Evolutionary conservation across 345 rosid genomes (phyloP), one percentile per base, ranked within the genome.

Genomic region (rapeseed (Brassica napus)): DNA sequence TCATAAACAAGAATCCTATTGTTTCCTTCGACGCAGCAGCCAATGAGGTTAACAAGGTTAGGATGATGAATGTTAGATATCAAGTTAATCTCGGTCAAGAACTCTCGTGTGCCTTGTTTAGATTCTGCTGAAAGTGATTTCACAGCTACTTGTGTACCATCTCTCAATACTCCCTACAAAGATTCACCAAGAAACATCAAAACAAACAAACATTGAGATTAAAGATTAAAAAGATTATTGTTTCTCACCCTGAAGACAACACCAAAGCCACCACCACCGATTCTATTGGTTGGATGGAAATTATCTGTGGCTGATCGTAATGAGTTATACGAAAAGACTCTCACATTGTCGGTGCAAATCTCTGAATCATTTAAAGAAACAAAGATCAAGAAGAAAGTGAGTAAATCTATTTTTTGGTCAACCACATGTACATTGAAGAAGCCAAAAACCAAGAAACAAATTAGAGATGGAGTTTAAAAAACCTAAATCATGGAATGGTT

Each of bases 251-350:
- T 94, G 64, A 87, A 86, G 47, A 92, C 97, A 84, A 94, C 97
- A 69, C 98, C 98, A 82, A 82, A 94, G 66, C 95, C 97, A 52
- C 98, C 98, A 66, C 86, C 89, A 4, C 97, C 97, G 5, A 91
- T 85, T 81, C 74, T 84, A 74, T 84, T 87, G 1, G 94, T 79
- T 69, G 90, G 91, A 79, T 88, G 89, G 76, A 92, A 94, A 79
- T 82, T 61, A 35, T 63, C 68, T 1, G 98, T 90, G 10, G 97
- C 97, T 28, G 95, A 91, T 86, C 94, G 82, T 82, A 94, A 71
- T 1, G 97, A 84, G 72, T 86, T 90, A 74, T 82, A 91, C 12
- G 92, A 83, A 82, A 92, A 90, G 21, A 89, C 85, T 76, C 88
- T 88, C 73, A 91, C 87, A 78, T 92, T 88, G 85, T 80, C 59